phyloP scores from a whole-genome alignment of 2,329 filamentous ascomycete genomes.

The Phaeosphaeria sp. region DNA sequence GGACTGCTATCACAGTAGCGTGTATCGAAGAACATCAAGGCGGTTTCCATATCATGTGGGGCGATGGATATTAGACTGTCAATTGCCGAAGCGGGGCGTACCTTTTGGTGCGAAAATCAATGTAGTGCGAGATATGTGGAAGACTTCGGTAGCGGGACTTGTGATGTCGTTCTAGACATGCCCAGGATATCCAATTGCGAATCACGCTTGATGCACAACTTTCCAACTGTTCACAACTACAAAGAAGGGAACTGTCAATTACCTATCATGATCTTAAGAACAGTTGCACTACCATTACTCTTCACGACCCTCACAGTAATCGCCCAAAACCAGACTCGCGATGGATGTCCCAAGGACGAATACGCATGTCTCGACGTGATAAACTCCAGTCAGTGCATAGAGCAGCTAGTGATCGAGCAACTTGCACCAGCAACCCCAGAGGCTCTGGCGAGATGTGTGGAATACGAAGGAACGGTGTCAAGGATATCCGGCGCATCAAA shows the following conservation, averaged over 20 bases:
- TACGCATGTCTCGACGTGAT: slow-evolving; percentile 33
- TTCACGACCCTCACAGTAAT: slow-evolving; percentile 5
- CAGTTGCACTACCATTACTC: slow-evolving; percentile 6
- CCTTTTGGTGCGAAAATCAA: background rate
- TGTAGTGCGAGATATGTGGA: background rate
- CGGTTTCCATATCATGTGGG: slow-evolving; percentile 19
- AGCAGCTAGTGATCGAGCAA: slow-evolving; percentile 22
- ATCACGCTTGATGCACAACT: too few relatives aligned
- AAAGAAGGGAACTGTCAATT: background rate
- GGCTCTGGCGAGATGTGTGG: slow-evolving; percentile 25
- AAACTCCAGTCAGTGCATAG: slow-evolving; percentile 30
- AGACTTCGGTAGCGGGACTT: background rate
- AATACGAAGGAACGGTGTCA: slow-evolving; percentile 23
- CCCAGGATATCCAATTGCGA: too few relatives aligned
- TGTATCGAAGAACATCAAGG: slow-evolving; percentile 1
- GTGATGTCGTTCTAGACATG: too few relatives aligned
- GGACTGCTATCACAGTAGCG: background rate
- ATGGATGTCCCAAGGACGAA: slow-evolving; percentile 30
- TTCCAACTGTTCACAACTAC: background rate
- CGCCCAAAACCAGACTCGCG: slow-evolving; percentile 4
- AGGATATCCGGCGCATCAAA: slow-evolving; percentile 25
- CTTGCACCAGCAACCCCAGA: slow-evolving; percentile 19
- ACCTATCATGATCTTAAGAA: slow-evolving; percentile 15
- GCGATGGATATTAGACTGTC: slow-evolving; percentile 5
- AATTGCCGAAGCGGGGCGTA: slow-evolving; percentile 19